phyloP scores from a whole-genome alignment of 2,329 filamentous ascomycete genomes.

The Metarhizium humberi region DNA sequence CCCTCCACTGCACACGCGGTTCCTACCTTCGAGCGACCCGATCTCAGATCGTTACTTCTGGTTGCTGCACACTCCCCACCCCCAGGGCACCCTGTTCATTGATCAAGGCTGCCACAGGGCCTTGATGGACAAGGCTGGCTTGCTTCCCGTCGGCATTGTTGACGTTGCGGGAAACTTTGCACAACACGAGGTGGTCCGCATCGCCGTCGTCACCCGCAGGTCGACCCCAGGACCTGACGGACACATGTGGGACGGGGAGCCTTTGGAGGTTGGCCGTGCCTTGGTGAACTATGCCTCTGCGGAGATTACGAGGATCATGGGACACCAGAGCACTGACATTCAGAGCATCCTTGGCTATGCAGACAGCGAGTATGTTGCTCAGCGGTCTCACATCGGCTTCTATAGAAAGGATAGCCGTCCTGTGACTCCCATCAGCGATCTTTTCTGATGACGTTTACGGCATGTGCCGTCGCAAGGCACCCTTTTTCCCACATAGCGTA shows the following conservation, averaged over 20 bases:
- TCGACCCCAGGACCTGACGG: slow-evolving; percentile 29
- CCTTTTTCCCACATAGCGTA: not conserved
- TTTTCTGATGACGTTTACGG: slow-evolving; percentile 2
- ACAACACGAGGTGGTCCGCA: slow-evolving; percentile 83
- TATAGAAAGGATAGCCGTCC: slow-evolving; percentile 47
- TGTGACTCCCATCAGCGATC: slow-evolving; percentile 33
- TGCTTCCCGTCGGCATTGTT: slow-evolving; percentile 84
- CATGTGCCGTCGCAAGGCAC: not conserved
- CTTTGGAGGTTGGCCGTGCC: slow-evolving; percentile 73
- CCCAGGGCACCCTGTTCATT: slow-evolving; percentile 87
- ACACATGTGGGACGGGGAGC: slow-evolving; percentile 39
- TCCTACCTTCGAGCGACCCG: slow-evolving; percentile 73
- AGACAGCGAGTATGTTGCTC: slow-evolving; percentile 87
- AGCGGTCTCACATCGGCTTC: slow-evolving; percentile 80
- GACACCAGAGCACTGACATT: slow-evolving; percentile 75
- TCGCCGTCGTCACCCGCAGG: slow-evolving; percentile 66
- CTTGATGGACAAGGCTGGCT: slow-evolving; percentile 71
- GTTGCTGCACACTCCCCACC: slow-evolving; percentile 84
- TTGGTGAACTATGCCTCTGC: slow-evolving; percentile 86
- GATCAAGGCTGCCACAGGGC: slow-evolving; percentile 82
- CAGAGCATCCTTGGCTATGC: slow-evolving; percentile 75
- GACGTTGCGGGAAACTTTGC: slow-evolving; percentile 82
- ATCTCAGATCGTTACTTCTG: slow-evolving; percentile 95
- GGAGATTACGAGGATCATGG: slow-evolving; percentile 79
- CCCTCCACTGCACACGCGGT: slow-evolving; percentile 73